Conservation (phyloP, 2,329 filamentous ascomycete genomes). For the Aplosporella prunicola region DNA sequence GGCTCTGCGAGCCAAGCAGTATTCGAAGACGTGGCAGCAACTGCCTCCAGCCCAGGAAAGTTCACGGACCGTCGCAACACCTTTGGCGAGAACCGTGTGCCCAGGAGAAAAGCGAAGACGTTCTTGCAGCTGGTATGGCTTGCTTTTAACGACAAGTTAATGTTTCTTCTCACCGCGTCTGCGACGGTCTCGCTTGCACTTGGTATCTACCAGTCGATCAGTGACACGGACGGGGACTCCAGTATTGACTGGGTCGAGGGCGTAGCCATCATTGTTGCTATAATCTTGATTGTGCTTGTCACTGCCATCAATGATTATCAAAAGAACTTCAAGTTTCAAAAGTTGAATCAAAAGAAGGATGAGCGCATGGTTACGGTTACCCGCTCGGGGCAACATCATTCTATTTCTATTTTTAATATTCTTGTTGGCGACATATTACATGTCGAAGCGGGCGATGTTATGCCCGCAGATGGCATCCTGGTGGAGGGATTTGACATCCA, state of each 20-base stretch:
- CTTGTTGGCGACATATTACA: slow-evolving; percentile 62
- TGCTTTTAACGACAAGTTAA: slow-evolving; percentile 72
- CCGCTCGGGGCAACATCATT: slow-evolving; percentile 54
- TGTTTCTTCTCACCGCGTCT: slow-evolving; percentile 61
- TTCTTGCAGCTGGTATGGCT: slow-evolving; percentile 68
- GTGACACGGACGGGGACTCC: slow-evolving; percentile 41
- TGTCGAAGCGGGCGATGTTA: slow-evolving; percentile 58
- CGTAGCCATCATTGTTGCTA: slow-evolving; percentile 28
- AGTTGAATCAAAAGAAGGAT: slow-evolving; percentile 27
- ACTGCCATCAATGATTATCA: slow-evolving; percentile 29
- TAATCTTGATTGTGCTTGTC: slow-evolving; percentile 29
- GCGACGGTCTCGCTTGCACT: slow-evolving; percentile 65
- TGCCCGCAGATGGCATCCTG: slow-evolving; percentile 62
- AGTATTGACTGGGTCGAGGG: slow-evolving; percentile 28
- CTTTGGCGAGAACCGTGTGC: slow-evolving; percentile 60
- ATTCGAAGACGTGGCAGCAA: background rate
- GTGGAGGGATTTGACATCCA: slow-evolving; percentile 57
- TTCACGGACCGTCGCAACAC: slow-evolving; percentile 59
- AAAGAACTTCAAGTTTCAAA: slow-evolving; percentile 27
- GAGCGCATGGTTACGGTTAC: slow-evolving; percentile 34
- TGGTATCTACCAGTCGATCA: slow-evolving; percentile 64
- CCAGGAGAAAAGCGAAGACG: slow-evolving; percentile 59
- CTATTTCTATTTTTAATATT: slow-evolving; percentile 57
- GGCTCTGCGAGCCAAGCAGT: slow-evolving; percentile 25
- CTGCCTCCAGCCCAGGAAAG: slow-evolving; percentile 14